A percentile compares a stretch with the other conserved stretches of the same genome.
Evolutionary conservation across 2,329 filamentous ascomycete genomes (phyloP).

Genomic region (Cordyceps militaris): DNA sequence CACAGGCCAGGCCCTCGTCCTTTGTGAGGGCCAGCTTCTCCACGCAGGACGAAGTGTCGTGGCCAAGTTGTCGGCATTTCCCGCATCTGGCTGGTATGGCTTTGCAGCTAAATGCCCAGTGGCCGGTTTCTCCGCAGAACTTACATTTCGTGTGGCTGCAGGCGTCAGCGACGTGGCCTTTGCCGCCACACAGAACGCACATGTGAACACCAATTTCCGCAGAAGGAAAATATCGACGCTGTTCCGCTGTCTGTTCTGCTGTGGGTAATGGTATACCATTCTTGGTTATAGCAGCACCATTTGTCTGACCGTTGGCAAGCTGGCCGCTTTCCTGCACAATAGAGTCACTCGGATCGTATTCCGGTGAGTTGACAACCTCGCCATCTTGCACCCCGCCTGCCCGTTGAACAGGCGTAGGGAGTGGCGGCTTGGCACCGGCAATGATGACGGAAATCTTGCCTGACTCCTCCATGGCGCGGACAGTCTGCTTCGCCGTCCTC

Average conservation of each 20-base stretch:
- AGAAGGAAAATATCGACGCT: constrained; percentile 46
- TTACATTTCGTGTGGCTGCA: constrained; percentile 43
- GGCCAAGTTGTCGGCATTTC: constrained; percentile 58
- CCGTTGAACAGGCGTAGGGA: background rate
- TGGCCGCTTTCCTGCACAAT: constrained; percentile 7
- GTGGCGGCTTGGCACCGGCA: background rate
- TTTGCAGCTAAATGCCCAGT: constrained; percentile 46
- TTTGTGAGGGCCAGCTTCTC: constrained; percentile 48
- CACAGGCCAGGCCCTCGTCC: constrained; percentile 51
- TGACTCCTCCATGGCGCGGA: constrained; percentile 21
- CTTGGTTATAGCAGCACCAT: background rate
- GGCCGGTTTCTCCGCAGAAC: constrained; percentile 38
- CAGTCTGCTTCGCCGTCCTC: constrained; percentile 24
- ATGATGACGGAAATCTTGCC: constrained; percentile 18
- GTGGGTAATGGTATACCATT: constrained; percentile 16
- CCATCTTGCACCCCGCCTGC: background rate
- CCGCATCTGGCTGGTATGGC: constrained; percentile 39
- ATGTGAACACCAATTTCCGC: constrained; percentile 34
- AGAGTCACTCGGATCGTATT: constrained; percentile 11
- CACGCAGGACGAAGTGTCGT: constrained; percentile 42
- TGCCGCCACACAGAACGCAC: constrained; percentile 46
- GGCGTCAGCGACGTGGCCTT: constrained; percentile 36
- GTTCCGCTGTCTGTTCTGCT: constrained; percentile 16
- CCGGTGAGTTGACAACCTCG: constrained; percentile 1
- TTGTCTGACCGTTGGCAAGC: background rate